Base-by-base conservation (phyloP, 2,329 filamentous ascomycete species). In the Allantophomopsis lycopodina region DNA sequence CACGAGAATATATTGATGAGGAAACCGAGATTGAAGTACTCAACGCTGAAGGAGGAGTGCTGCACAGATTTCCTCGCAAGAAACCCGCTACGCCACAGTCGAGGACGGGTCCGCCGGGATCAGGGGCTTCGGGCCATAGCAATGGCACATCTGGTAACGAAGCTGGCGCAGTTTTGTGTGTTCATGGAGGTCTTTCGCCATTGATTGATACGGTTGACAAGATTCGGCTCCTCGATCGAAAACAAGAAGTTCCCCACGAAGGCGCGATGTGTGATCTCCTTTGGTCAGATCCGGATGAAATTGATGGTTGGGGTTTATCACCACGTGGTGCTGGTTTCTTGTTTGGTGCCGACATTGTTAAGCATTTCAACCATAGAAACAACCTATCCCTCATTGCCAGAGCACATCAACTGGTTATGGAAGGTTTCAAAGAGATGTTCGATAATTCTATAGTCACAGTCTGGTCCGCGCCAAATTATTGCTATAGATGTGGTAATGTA, bases 401-500 rank as follows among this genome's bases (percentile, higher is more conserved):
- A 40, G 91, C 91, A 1, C 91, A 98, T 57, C 91, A 98, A 60
- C 76, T 98, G 16, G 91, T 98, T 47, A 98, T 96, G 91, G 91
- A 98, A 59, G 91, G 91, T 0, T 98, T 95, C 61, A 96, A 96
- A 63, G 91, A 96, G 59, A 96, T 96, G 88, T 98, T 96, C 55
- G 86, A 94, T 56, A 82, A 79, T 12, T 85, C 79, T 36, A 95
- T 98, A 47, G 91, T 96, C 33, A 98, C 91, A 0, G 91, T 98
- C n/a, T 98, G 91, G 89, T 89, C 83, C 1, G 86, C 86, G 8
- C 86, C 86, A 0, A 94, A 94, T 58, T 94, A 94, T 65, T 94
- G 86, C 63, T 94, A 94, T 63, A 77, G 86, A 46, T 95, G 88
- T 55, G 88, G 88, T 40, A 96, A 96, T 53, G 88, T 98, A 11